Percentiles rank a stretch among this genome's conserved stretches.
Evolutionary conservation across 805 yeast genomes (phyloP).

Genomic region (Wickerhamiella cacticola): DNA sequence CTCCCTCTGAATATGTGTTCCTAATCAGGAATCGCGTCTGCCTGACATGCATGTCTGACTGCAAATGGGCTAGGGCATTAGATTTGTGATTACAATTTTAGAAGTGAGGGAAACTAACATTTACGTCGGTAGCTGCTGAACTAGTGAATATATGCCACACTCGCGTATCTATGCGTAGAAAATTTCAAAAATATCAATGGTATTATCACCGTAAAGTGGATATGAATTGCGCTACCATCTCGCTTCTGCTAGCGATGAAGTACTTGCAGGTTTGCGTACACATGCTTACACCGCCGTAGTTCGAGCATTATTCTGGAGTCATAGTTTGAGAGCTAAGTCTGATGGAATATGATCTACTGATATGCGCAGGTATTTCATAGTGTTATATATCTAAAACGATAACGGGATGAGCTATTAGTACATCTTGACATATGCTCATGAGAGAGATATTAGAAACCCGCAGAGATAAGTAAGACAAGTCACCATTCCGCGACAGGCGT

Average conservation of each 20-base stretch:
- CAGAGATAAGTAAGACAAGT: too few relatives aligned
- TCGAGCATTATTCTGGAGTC: neutral
- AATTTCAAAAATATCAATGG: too few relatives aligned
- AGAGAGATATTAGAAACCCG: too few relatives aligned
- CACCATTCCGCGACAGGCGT: too few relatives aligned
- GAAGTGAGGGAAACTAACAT: neutral
- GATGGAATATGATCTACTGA: too few relatives aligned
- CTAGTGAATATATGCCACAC: too few relatives aligned
- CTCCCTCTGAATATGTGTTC: neutral
- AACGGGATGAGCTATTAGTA: too few relatives aligned
- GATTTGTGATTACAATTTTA: neutral
- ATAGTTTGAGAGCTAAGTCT: too few relatives aligned
- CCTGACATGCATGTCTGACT: neutral
- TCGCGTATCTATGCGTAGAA: neutral
- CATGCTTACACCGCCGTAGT: neutral
- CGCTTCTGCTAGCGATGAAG: conserved; percentile 1
- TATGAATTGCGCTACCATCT: neutral
- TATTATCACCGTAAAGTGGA: neutral
- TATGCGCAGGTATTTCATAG: too few relatives aligned
- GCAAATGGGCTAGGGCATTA: neutral
- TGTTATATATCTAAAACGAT: too few relatives aligned
- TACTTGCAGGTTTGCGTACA: neutral
- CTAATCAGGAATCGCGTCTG: conserved; percentile 1
- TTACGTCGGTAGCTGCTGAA: neutral
- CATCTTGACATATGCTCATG: too few relatives aligned